These are phyloP conservation scores for Colletotrichum plurivorum DNA, from an alignment of 2,329 filamentous ascomycete genomes.

Conservation along the genomic window DNA sequence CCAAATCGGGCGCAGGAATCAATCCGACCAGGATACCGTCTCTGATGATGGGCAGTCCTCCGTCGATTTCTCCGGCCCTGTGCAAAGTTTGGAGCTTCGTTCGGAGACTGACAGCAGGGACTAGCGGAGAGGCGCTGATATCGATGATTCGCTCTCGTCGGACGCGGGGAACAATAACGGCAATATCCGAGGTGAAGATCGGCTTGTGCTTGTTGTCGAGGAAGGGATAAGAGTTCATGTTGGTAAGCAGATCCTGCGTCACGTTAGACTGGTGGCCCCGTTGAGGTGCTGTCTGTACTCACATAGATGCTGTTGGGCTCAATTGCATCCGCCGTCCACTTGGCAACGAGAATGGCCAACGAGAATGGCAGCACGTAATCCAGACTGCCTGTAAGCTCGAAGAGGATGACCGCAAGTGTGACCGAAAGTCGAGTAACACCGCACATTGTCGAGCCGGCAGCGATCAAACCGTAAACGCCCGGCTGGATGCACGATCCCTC, in stretches of 20 bases:
- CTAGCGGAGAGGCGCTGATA: slow-evolving; percentile 84
- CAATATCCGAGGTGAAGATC: slow-evolving; percentile 88
- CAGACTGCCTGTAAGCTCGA: slow-evolving; percentile 94
- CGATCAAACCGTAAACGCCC: slow-evolving; percentile 95
- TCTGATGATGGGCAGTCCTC: slow-evolving; percentile 88
- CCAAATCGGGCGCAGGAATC: slow-evolving; percentile 93
- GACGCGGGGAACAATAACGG: slow-evolving; percentile 85
- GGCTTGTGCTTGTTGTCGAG: slow-evolving; percentile 97
- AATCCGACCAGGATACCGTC: slow-evolving; percentile 86
- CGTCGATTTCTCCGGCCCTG: slow-evolving; percentile 89
- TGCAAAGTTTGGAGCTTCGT: slow-evolving; percentile 87
- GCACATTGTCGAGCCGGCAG: slow-evolving; percentile 97
- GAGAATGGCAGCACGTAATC: slow-evolving; percentile 97
- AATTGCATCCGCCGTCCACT: slow-evolving; percentile 97
- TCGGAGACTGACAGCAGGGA: slow-evolving; percentile 83
- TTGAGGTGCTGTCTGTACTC: slow-evolving; percentile 48
- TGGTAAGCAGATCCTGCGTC: slow-evolving; percentile 84
- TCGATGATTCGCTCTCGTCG: slow-evolving; percentile 88
- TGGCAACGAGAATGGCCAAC: slow-evolving; percentile 91
- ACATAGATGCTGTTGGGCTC: slow-evolving; percentile 95
- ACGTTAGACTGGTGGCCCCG: slow-evolving; percentile 41
- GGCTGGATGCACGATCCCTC: slow-evolving; percentile 92
- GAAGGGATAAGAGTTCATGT: slow-evolving; percentile 98
- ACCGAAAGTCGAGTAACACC: slow-evolving; percentile 95
- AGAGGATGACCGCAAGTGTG: slow-evolving; percentile 93